Conservation (phyloP, 1,139 yeast species). For the Spencermartinsiella ligniputridi region DNA sequence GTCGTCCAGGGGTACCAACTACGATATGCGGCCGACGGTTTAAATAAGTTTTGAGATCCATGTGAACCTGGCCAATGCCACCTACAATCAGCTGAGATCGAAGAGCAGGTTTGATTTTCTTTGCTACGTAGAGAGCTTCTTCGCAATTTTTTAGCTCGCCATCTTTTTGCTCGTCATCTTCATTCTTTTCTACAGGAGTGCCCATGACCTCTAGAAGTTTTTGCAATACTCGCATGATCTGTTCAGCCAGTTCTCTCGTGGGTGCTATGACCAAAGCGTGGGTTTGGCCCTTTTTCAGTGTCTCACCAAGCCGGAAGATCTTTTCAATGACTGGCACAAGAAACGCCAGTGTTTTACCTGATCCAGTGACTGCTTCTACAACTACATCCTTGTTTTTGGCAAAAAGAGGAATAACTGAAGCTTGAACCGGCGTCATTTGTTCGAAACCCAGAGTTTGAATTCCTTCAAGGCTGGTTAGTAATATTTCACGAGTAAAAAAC, state of each 20-base stretch:
- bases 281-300: constrained; percentile 48
- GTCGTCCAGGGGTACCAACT: constrained; percentile 91
- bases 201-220: constrained; percentile 46
- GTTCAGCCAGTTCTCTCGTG: constrained; percentile 87
- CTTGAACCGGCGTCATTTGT: constrained; percentile 96
- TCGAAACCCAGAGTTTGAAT: constrained; percentile 69
- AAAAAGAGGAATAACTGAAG: constrained; percentile 85
- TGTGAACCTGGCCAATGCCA: constrained; percentile 62
- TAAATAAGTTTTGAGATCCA: constrained; percentile 61
- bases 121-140: background rate
- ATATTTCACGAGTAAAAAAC: background rate
- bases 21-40: constrained; percentile 62
- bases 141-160: background rate
- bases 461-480: constrained; percentile 27
- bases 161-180: constrained; percentile 15
- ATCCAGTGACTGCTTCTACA: constrained; percentile 93
- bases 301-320: constrained; percentile 36
- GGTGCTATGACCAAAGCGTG: constrained; percentile 77
- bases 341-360: constrained; percentile 91
- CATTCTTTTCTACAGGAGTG: constrained; percentile 43
- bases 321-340: constrained; percentile 77
- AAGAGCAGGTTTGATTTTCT: constrained; percentile 32
- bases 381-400: constrained; percentile 91
- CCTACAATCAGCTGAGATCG: constrained; percentile 77
- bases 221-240: constrained; percentile 65